Evolutionary conservation across 192 early-diverging fungal genomes (phyloP).

Genomic region (Backusella macrospora): DNA sequence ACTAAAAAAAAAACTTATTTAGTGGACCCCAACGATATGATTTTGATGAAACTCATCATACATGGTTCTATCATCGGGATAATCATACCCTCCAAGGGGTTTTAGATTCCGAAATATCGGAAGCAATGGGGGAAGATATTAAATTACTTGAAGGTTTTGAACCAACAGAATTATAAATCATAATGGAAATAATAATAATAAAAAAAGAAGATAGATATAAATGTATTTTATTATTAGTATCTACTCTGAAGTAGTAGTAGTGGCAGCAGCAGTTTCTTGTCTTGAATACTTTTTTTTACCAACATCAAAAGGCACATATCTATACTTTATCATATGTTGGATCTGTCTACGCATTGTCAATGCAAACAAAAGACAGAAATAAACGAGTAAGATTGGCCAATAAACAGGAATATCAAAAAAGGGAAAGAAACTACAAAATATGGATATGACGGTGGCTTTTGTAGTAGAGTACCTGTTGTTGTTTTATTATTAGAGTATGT

Average conservation of each 20-base stretch:
- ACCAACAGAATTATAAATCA: neutral
- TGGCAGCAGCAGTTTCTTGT: neutral
- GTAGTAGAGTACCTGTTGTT: constrained; percentile 75
- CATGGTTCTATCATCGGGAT: constrained; percentile 81
- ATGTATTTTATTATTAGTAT: neutral
- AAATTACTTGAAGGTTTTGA: constrained; percentile 44
- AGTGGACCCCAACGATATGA: constrained; percentile 90
- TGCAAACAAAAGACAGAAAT: constrained; percentile 91
- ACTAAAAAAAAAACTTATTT: neutral
- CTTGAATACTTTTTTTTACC: constrained; percentile 68
- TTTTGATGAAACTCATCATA: constrained; percentile 55
- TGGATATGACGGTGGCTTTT: constrained; percentile 76
- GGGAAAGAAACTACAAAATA: constrained; percentile 84
- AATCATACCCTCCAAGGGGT: constrained; percentile 68
- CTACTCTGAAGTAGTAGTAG: neutral
- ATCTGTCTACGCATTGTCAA: constrained; percentile 98
- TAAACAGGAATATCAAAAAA: constrained; percentile 96
- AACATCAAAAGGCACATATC: constrained; percentile 85
- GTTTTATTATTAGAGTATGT: neutral
- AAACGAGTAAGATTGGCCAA: constrained; percentile 97
- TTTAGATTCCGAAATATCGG: constrained; percentile 67
- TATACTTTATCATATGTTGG: constrained; percentile 96
- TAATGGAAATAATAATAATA: neutral
- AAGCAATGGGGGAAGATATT: constrained; percentile 48
- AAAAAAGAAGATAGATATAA: neutral